A percentile compares a stretch with the other conserved stretches of the same genome.
Conservation (phyloP, 768 basidiomycete genomes). For the Boletus edulis region DNA sequence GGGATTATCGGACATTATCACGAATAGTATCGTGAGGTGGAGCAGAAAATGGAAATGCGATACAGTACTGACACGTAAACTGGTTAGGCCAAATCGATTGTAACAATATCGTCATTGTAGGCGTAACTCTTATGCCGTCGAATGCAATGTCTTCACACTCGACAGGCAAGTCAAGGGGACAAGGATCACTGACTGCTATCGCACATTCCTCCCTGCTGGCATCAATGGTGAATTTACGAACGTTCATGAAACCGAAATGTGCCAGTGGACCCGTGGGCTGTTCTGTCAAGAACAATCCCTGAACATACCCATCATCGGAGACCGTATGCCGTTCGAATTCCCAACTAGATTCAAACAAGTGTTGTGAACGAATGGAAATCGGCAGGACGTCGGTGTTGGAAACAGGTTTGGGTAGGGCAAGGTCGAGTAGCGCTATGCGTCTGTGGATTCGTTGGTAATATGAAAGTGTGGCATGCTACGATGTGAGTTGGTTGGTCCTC, state of each 20-base stretch:
- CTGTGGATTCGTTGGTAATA: no score
- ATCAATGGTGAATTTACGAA: neutral
- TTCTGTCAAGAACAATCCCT: neutral
- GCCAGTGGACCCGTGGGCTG: no score
- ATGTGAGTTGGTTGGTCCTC: no score
- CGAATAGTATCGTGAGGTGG: no score
- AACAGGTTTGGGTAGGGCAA: neutral
- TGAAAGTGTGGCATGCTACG: no score
- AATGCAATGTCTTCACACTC: no score
- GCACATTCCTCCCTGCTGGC: neutral
- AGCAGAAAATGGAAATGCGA: no score
- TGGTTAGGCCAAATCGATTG: no score
- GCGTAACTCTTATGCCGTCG: no score
- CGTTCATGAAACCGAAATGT: neutral
- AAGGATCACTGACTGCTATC: neutral
- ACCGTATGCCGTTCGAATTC: neutral
- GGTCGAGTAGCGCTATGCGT: neutral
- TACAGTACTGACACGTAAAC: no score
- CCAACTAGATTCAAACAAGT: neutral
- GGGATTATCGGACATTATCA: no score
- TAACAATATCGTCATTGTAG: no score
- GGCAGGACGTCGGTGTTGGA: neutral
- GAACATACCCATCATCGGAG: neutral
- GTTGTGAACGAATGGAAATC: neutral
- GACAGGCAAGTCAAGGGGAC: neutral